A percentile compares a stretch with the other conserved stretches of the same genome.
These are phyloP conservation scores for Xylariaceae sp. DNA, from an alignment of 2,329 filamentous ascomycete species.

Conservation along the genomic window DNA sequence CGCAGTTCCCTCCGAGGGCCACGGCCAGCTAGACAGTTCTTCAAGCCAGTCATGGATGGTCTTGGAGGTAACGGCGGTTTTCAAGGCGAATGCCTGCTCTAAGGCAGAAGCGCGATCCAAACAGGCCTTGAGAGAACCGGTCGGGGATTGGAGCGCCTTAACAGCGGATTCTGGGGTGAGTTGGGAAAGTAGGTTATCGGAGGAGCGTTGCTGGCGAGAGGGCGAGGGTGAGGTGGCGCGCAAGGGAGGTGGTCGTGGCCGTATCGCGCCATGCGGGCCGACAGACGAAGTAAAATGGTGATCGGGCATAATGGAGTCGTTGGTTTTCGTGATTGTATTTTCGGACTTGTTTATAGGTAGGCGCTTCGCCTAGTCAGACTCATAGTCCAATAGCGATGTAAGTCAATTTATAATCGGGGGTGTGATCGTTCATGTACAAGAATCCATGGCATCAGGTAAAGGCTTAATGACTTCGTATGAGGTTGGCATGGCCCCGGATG, in stretches of 20 bases:
- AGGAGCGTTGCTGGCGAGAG: constrained; percentile 38
- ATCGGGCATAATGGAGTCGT: constrained; percentile 30
- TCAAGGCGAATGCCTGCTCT: constrained; percentile 66
- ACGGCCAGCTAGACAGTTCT: constrained; percentile 60
- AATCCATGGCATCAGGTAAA: constrained; percentile 24
- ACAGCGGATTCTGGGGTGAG: constrained; percentile 57
- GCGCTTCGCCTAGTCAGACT: constrained; percentile 16
- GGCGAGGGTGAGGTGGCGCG: constrained; percentile 41
- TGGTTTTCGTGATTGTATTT: constrained; percentile 24
- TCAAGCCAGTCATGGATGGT: constrained; percentile 68
- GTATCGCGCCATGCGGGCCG: constrained; percentile 35
- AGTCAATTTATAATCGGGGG: constrained; percentile 16
- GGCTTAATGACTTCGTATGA: constrained; percentile 17
- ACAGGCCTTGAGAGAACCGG: constrained; percentile 50
- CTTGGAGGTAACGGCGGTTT: constrained; percentile 64
- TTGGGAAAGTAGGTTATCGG: constrained; percentile 56
- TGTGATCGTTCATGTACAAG: constrained; percentile 20
- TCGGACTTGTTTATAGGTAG: constrained; percentile 15
- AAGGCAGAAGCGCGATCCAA: constrained; percentile 56
- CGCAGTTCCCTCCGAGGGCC: constrained; percentile 46
- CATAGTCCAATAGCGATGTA: constrained; percentile 17
- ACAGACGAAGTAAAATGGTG: constrained; percentile 30
- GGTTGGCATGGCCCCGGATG: constrained; percentile 24
- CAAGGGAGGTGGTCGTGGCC: constrained; percentile 38
- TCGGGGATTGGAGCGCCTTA: constrained; percentile 52